phyloP scores from a whole-genome alignment of 163 green algal genomes.

The Scenedesmus sp. region DNA sequence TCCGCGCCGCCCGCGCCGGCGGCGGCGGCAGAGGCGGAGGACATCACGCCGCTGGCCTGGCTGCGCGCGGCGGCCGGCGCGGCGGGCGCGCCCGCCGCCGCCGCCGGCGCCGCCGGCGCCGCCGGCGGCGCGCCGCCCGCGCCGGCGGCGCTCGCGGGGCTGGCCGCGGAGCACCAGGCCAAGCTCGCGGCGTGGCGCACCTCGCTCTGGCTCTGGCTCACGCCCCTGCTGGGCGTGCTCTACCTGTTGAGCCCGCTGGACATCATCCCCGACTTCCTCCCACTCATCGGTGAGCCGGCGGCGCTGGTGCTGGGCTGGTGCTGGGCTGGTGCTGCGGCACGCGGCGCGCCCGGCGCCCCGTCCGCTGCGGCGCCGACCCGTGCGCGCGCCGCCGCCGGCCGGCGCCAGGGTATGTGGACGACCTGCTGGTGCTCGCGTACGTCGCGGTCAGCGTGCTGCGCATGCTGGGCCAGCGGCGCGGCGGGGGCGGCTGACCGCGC shows the following conservation, averaged over 20 bases:
- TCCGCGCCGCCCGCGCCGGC: neutral
- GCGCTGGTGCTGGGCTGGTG: neutral
- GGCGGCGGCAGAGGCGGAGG: too few relatives aligned
- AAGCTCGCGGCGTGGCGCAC: conserved; percentile 31
- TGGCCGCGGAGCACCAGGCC: conserved; percentile 1
- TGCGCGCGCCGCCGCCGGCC: too few relatives aligned
- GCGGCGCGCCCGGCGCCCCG: too few relatives aligned
- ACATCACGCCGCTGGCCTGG: neutral
- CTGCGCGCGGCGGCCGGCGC: neutral
- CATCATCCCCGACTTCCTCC: conserved; percentile 41
- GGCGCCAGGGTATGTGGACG: conserved; percentile 13
- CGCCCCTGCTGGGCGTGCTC: conserved; percentile 16
- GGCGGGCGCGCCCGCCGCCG: neutral
- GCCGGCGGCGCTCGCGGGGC: neutral
- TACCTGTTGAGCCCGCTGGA: conserved; percentile 41
- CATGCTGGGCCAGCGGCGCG: too few relatives aligned
- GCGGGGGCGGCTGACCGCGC: too few relatives aligned
- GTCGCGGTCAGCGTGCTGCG: conserved; percentile 16
- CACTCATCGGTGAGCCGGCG: conserved; percentile 1
- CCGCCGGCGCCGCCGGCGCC: neutral
- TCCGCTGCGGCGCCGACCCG: too few relatives aligned
- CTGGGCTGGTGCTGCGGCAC: conserved; percentile 14
- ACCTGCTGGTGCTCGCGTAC: conserved; percentile 33
- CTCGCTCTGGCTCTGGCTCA: conserved; percentile 14
- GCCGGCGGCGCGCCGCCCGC: neutral